Evolutionary conservation across 805 yeast species (phyloP), one percentile per base, ranked within the genome.

Genomic region (Ogataea pignaliae): DNA sequence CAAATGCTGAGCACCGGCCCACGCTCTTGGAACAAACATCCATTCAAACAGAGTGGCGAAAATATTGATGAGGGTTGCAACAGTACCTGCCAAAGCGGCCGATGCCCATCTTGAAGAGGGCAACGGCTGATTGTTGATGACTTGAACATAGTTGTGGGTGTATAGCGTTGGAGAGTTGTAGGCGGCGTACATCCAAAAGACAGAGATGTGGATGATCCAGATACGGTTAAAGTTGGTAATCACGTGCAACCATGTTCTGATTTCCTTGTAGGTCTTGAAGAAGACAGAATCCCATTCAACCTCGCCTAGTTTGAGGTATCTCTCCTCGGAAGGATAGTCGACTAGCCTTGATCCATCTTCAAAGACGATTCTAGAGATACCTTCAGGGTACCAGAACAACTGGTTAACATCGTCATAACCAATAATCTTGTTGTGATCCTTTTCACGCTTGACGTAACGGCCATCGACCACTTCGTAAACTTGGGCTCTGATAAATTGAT

Each of bases 1-100:
- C 63, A 93, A 78, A 66, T 87, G 97, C 72, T 91, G 98, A 66
- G 98, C 97, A 69, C 99, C 99, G 31, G 98, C 95, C 98, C 98
- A 93, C 57, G 84, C 80, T 70, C 98, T 84, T 55, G 99, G 99
- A 49, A 93, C 98, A 60, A 89, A 93, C 64, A 82, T 73, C 96
- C 96, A 91, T 70, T 93, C 99, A 60, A 86, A 79, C 32, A 89
- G 46, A 28, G 98, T 90, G 40, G 99, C 99, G 46, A 78, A 55
- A 47, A 93, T 75, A 70, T 93, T 96, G 59, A 93, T 79, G 40
- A 78, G 63, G 48, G 82, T 69, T 42, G 97, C 98, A 56, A 91
- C 74, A 40, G 85, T 68, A 75, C 99, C 99, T 69, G 91, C 98
- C 56, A 90, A 72, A 42, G 96, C 96, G 53, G 83, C 84, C 34